Percentiles rank a stretch among this genome's conserved stretches.
Conservation (phyloP, 1,139 yeast species). For the Yamadazyma spencermartinsiae region DNA sequence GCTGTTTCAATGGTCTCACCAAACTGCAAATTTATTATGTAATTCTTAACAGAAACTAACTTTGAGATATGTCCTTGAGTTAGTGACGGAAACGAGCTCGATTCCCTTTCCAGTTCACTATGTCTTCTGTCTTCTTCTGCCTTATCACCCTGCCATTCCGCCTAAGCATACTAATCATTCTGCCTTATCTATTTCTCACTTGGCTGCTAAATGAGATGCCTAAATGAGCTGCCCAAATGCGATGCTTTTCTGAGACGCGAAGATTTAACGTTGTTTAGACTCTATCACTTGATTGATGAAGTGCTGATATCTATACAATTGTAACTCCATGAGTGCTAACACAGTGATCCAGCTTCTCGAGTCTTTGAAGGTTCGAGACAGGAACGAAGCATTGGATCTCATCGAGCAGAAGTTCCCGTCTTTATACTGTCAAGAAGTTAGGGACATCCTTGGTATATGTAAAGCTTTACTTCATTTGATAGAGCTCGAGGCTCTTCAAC, state of each 20-base stretch:
- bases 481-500: slow-evolving; percentile 9
- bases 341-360: slow-evolving; percentile 7
- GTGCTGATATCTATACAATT: too few relatives aligned
- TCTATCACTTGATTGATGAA: neutral
- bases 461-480: slow-evolving; percentile 12
- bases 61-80: too few relatives aligned
- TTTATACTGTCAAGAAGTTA: slow-evolving; percentile 9
- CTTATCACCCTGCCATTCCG: too few relatives aligned
- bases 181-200: neutral
- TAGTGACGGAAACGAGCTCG: too few relatives aligned
- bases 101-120: too few relatives aligned
- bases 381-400: slow-evolving; percentile 14
- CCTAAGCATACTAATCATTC: too few relatives aligned
- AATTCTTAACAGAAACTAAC: too few relatives aligned
- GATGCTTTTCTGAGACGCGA: neutral
- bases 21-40: too few relatives aligned
- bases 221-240: too few relatives aligned
- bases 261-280: neutral
- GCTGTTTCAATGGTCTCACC: slow-evolving; percentile 8
- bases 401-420: slow-evolving; percentile 9
- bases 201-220: neutral
- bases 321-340: neutral
- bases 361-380: slow-evolving; percentile 14
- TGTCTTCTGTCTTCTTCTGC: too few relatives aligned
- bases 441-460: slow-evolving; percentile 11